Evolutionary conservation across 2,329 filamentous ascomycete species (phyloP).

Genomic region (Fusarium sp.): DNA sequence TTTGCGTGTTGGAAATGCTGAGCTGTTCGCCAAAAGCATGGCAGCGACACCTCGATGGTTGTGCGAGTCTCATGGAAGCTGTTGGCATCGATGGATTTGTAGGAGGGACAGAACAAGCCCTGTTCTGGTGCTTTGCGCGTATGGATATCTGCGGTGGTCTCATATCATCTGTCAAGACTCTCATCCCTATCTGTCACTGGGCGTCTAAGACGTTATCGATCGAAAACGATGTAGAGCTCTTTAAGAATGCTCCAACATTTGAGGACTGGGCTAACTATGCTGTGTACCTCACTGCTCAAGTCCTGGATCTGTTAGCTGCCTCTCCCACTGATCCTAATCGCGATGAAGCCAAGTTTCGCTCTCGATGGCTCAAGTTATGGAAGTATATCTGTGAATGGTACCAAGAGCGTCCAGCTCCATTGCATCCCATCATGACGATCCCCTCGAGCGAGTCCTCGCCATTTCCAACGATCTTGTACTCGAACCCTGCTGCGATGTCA

Average conservation of each 20-base stretch:
- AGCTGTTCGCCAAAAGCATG: constrained; percentile 61
- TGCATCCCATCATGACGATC: constrained; percentile 52
- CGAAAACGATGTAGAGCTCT: constrained; percentile 50
- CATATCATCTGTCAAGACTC: constrained; percentile 62
- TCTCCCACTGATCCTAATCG: constrained; percentile 30
- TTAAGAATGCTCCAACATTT: constrained; percentile 51
- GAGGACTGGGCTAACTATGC: constrained; percentile 64
- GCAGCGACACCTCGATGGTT: constrained; percentile 64
- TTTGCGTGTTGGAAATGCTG: constrained; percentile 67
- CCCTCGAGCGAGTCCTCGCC: constrained; percentile 57
- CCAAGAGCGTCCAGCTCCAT: constrained; percentile 49
- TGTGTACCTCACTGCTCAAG: constrained; percentile 61
- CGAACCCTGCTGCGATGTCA: constrained; percentile 63
- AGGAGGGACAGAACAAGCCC: constrained; percentile 60
- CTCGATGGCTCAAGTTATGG: constrained; percentile 54
- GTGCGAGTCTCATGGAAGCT: constrained; percentile 62
- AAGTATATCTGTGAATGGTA: constrained; percentile 57
- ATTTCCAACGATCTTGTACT: constrained; percentile 63
- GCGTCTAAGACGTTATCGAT: constrained; percentile 48
- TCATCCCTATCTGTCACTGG: constrained; percentile 62
- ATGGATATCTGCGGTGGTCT: constrained; percentile 67
- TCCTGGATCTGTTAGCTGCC: constrained; percentile 54
- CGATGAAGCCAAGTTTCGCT: constrained; percentile 43
- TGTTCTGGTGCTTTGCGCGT: constrained; percentile 67
- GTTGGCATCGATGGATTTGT: constrained; percentile 63